Base-by-base conservation (phyloP, 176 grass and related monocot species). In the Puya raimondii region DNA sequence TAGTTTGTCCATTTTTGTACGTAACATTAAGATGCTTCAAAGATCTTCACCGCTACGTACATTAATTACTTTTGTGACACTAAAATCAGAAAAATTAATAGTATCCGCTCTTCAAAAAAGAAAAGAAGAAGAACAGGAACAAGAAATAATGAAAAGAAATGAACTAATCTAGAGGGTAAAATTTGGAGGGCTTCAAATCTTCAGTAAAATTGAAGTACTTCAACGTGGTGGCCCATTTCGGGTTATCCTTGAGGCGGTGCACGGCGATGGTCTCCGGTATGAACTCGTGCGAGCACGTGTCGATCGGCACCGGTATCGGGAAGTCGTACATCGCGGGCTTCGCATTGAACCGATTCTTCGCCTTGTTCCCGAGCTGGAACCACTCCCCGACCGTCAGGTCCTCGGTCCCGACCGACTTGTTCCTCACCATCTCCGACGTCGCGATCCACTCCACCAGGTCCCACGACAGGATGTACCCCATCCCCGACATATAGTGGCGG, bases 401-500 rank as follows among this genome's bases (percentile, higher is more conserved):
- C 86, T 94, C 90, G 1, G 86, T 68, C 0, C 90, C 90, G 1
- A 8, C 0, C 23, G 78, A 86, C 26, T 89, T 76, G 80, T 81
- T 80, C 48, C 72, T 29, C 13, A 15, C 74, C 71, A 66, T 51
- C 50, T 67, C 70, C 11, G 83, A 75, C 68, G 65, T 77, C 13
- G 82, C 49, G 16, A 91, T 42, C 89, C 89, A 91, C 18, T 16
- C 58, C 25, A 81, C 85, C 4, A 91, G 69, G 82, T 91, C 89
- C 89, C 85, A 88, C 10, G 89, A 91, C 23, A 91, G 49, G 27
- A 83, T 61, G 86, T 94, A 94, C 18, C 90, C 90, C 90, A 94
- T 94, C 9, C 90, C 90, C 64, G 88, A 87, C 90, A 94, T 94
- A 86, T 86, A 94, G 51, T 72, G 68, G 75, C 65, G 73, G 17